Base-by-base conservation (phyloP, 768 basidiomycete genomes). In the Russula virescens region DNA sequence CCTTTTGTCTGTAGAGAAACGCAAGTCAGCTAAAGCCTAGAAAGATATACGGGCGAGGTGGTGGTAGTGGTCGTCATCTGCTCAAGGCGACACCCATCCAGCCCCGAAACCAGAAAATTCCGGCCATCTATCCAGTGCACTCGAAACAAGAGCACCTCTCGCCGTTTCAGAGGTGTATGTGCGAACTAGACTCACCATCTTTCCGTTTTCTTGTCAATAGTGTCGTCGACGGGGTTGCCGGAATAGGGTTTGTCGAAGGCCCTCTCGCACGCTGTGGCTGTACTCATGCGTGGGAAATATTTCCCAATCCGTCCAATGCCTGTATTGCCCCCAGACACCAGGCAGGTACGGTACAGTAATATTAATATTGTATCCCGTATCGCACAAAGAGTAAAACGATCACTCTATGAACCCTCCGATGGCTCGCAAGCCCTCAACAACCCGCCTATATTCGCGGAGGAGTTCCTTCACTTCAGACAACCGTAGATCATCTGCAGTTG, bases 381-480 rank as follows among this genome's bases (percentile, higher is more conserved):
- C 3, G 13, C 42, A 18, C 14, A 43, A n/a, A 8, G 16, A 18
- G 4, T 43, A 19, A 19, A 4, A 5, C 3, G 21, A 28, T 64
- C 63, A 64, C 47, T 59, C 53, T 9, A 55, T 53, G 28, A 64
- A 64, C 23, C 86, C 88, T 21, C 83, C 85, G 55, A 80, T 74
- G 23, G 75, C 78, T 28, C 81, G 75, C 38, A 94, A 75, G 19
- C 80, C 84, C 47, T 90, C 88, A 10, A 85, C 94, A 55, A 97
- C 71, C 48, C 88, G 77, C 66, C 83, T 82, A 73, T 97, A 98
- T 66, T 97, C 95, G 35, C 77, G 75, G 71, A 98, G 75, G 47
- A 99, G 77, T 66, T 88, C 84, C 0, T 79, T 83, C 1, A 98
- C 84, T 67, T 99, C 96, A 0, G 86, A 83, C 26, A 98, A 74